These are phyloP conservation scores for Taphrina communis DNA, from an alignment of 1,139 yeast genomes.

Conservation along the genomic window DNA sequence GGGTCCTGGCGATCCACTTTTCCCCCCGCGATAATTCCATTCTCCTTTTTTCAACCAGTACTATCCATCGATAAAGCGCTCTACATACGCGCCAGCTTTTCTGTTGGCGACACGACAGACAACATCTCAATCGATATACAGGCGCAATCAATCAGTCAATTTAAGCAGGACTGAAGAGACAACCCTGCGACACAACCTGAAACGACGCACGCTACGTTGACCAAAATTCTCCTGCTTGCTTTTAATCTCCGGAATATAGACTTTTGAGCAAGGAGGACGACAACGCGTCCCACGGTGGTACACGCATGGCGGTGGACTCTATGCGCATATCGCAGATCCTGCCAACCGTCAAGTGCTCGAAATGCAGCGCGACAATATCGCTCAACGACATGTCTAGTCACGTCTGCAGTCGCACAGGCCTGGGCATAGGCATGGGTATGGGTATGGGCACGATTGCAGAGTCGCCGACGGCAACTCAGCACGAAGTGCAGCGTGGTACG, in stretches of 20 bases:
- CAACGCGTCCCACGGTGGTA: neutral
- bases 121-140: too few relatives aligned
- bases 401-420: slow-evolving; percentile 6
- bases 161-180: too few relatives aligned
- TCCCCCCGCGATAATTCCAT: too few relatives aligned
- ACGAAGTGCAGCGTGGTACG: neutral
- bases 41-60: too few relatives aligned
- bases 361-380: slow-evolving; percentile 28
- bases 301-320: slow-evolving; percentile 25
- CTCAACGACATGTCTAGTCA: slow-evolving; percentile 30
- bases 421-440: slow-evolving; percentile 1
- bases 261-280: neutral
- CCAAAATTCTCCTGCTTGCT: slow-evolving; percentile 2
- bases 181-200: neutral
- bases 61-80: too few relatives aligned
- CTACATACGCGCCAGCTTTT: too few relatives aligned
- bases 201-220: neutral
- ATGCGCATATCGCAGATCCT: slow-evolving; percentile 36
- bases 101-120: neutral
- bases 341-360: slow-evolving; percentile 35
- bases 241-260: neutral
- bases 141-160: too few relatives aligned
- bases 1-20: too few relatives aligned
- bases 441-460: slow-evolving; percentile 26
- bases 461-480: neutral